Evolutionary conservation across 148 eudicot species (phyloP), one percentile per base, ranked within the genome.

Genomic region (Fagopyrum esculentum): DNA sequence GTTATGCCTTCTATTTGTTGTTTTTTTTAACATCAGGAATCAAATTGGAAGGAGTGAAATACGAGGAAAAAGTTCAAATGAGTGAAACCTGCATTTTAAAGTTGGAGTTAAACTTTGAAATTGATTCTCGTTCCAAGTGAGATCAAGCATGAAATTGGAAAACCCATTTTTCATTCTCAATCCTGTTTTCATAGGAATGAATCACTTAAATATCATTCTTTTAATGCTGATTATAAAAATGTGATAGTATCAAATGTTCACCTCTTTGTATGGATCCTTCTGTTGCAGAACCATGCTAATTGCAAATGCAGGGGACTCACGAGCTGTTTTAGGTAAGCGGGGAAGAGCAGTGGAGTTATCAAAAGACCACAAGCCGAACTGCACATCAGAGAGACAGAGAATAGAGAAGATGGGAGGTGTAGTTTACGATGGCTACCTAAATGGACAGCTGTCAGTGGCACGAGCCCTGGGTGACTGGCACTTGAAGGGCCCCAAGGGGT

Each of bases 391-490:
- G 47, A 76, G 73, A 52, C 73, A 4, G 43, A 76, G 78, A 44
- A 76, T 76, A 3, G 78, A 76, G 73, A 76, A 76, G 59, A 48
- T 76, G 78, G 78, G 78, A 7, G 78, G 78, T 8, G 73, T 68
- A 0, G 78, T 76, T 3, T 76, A 61, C 55, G 78, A 76, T 19
- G 78, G 78, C 29, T 76, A 76, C 63, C 59, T 76, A 47, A 69
- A 76, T 43, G 78, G 78, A 54, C 78, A 76, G 54, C 45, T 76
- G 55, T 76, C 78, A 51, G 78, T 76, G 10, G 78, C 78, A 15
- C 73, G 78, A 4, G 78, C 78, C 70, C 78, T 76, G 16, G 78
- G 78, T 46, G 78, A 76, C 50, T 76, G 78, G 78, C 78, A 76
- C 78, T 44, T 76, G 30, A 76, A 76, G 78, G 78, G 78, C 2